These are phyloP conservation scores for Fusarium neocosmosporiellum DNA, from an alignment of 2,329 filamentous ascomycete species.

Conservation along the genomic window DNA sequence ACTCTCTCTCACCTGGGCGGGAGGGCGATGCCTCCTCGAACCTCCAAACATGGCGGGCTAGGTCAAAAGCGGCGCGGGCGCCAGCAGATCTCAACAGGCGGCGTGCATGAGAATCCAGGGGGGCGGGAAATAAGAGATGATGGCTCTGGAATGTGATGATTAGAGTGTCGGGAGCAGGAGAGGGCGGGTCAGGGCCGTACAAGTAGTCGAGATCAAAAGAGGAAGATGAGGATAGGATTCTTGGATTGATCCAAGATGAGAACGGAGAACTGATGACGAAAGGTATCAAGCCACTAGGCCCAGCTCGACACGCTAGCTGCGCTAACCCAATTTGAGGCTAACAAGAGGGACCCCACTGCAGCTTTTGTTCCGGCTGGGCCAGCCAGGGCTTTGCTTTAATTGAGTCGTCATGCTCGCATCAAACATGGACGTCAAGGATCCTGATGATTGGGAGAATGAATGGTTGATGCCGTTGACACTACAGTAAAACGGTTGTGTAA, in stretches of 20 bases:
- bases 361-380: slow-evolving; percentile 12
- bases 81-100: slow-evolving; percentile 30
- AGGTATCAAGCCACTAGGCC: slow-evolving; percentile 39
- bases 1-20: slow-evolving; percentile 59
- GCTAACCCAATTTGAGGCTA: slow-evolving; percentile 28
- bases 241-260: slow-evolving; percentile 23
- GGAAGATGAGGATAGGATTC: slow-evolving; percentile 27
- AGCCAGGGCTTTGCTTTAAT: not conserved
- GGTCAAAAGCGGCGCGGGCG: slow-evolving; percentile 36
- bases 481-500: not conserved
- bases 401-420: not conserved
- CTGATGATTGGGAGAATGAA: not conserved
- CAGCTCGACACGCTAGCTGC: slow-evolving; percentile 5
- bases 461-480: not conserved
- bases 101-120: slow-evolving; percentile 36
- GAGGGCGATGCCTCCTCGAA: slow-evolving; percentile 61
- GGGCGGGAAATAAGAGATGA: slow-evolving; percentile 2
- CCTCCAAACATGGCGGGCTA: slow-evolving; percentile 59
- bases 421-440: not conserved
- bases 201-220: slow-evolving; percentile 18
- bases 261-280: slow-evolving; percentile 40
- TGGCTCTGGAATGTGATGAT: slow-evolving; percentile 23
- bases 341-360: slow-evolving; percentile 22
- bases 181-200: slow-evolving; percentile 19
- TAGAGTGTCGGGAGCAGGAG: slow-evolving; percentile 14